These are phyloP conservation scores for Pythium phragmitis DNA, from an alignment of 352 stramenopile genomes.

Conservation along the genomic window DNA sequence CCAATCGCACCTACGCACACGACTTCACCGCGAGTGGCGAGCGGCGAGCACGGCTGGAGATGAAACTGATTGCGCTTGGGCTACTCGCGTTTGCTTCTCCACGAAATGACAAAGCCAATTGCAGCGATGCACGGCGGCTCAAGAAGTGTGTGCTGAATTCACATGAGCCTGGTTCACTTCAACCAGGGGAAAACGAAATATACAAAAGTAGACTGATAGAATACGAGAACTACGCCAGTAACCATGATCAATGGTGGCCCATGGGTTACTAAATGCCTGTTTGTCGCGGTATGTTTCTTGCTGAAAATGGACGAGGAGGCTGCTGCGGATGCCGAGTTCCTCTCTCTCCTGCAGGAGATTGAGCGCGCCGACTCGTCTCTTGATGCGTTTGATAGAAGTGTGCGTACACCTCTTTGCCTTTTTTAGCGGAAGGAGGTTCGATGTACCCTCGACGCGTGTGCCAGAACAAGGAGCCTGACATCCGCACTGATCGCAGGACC, in stretches of 20 bases:
- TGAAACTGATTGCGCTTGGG: too few species aligned
- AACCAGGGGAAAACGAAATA: background rate
- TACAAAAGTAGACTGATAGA: background rate
- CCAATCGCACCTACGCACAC: background rate
- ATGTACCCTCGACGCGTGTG: background rate
- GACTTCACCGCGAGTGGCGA: background rate
- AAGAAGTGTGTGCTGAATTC: background rate
- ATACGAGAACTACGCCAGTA: background rate
- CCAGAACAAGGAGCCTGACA: background rate
- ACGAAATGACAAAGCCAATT: too few species aligned
- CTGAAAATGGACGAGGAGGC: background rate
- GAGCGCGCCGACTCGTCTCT: background rate
- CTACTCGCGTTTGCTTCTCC: too few species aligned
- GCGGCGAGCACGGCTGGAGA: background rate
- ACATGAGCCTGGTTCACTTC: background rate
- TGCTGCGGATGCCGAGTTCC: slow-evolving; percentile 4
- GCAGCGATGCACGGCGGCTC: too few species aligned
- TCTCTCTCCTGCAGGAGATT: slow-evolving; percentile 21
- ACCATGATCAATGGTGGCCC: background rate
- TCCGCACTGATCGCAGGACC: too few species aligned
- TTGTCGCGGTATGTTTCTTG: background rate
- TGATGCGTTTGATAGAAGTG: background rate
- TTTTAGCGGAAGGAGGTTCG: background rate
- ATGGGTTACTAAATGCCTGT: background rate
- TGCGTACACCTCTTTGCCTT: background rate